Base-by-base conservation (phyloP, 306 rosid genomes). In the Cicer judaicum region DNA sequence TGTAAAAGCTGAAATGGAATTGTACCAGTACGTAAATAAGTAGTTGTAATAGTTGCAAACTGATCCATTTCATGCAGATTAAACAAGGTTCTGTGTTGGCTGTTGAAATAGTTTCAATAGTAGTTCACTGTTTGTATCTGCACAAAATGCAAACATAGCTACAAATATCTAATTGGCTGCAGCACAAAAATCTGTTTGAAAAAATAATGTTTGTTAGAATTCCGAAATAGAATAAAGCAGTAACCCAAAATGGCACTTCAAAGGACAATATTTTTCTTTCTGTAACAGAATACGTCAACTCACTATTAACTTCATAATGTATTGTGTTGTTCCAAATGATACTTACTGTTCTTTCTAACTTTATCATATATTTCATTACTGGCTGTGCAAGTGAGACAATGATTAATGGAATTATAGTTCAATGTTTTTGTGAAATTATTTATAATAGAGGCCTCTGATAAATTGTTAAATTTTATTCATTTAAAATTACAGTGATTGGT, bases 401-500 rank as follows among this genome's bases (percentile, higher is more conserved):
- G 7, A 8, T 54, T 34, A 48, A 42, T 54, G 52, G 56, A 78
- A 52, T 59, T 53, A 39, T 63, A 48, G 16, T 50, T 21, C 34
- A 59, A 8, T 48, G 64, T 61, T 78, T 48, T 49, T 78, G 13
- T 21, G 57, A 42, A 42, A 41, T 52, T 50, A 50, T 62, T 41
- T 70, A 2, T 41, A n/a, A 55, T 38, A 29, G 19, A 46, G 29
- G 36, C 74, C 61, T 7, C 46, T 24, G 18, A 21, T 29, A 57
- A 55, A 64, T 65, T 64, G 52, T 46, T 64, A 52, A 48, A 54
- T 42, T 13, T 38, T 15, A 52, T 74, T 81, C 48, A 52, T 75
- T 64, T 59, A 53, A 59, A 75, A 29, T 52, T 66, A 61, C 52
- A 56, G 49, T 53, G 70, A 54, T 56, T 64, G 8, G 38, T 69